phyloP scores from a whole-genome alignment of 2,329 filamentous ascomycete species.

The Colletotrichum nymphaeae region DNA sequence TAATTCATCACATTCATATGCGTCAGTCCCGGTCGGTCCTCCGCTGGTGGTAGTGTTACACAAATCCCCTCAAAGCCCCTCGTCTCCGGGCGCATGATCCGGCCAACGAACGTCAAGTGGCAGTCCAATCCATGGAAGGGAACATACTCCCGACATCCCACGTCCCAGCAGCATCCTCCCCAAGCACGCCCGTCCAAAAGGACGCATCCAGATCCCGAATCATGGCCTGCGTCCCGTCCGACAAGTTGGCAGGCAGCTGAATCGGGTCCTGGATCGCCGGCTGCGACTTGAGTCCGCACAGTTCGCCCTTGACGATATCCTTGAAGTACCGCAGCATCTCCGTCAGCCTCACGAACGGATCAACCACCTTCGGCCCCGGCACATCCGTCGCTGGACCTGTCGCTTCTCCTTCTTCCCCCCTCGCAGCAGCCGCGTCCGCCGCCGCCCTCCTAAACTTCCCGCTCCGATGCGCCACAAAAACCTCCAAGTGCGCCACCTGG shows the following conservation, averaged over 20 bases:
- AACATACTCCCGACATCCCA: conserved; percentile 18
- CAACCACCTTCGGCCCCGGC: conserved; percentile 7
- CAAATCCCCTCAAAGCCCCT: background rate
- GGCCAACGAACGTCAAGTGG: conserved; percentile 4
- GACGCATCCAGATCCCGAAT: conserved; percentile 41
- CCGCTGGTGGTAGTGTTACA: background rate
- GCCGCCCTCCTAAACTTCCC: conserved; percentile 10
- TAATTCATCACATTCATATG: conserved; percentile 1
- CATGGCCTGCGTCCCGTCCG: conserved; percentile 38
- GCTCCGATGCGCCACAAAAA: conserved; percentile 40
- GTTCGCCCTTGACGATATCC: conserved; percentile 31
- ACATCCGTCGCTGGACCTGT: background rate
- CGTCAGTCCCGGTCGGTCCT: background rate
- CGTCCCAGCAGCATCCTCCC: conserved; percentile 24
- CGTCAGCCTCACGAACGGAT: conserved; percentile 38
- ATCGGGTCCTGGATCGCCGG: conserved; percentile 19
- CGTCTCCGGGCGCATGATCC: background rate
- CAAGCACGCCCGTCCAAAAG: conserved; percentile 35
- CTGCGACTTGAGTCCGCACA: conserved; percentile 15
- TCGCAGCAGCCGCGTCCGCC: background rate
- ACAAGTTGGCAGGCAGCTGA: conserved; percentile 36
- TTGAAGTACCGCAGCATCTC: conserved; percentile 36
- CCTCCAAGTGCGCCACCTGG: conserved; percentile 45
- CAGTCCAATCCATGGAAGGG: conserved; percentile 35
- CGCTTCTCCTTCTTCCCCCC: background rate